Conservation (phyloP, 2,329 filamentous ascomycete species). For the Ophiocordyceps camponoti-leonardi region DNA sequence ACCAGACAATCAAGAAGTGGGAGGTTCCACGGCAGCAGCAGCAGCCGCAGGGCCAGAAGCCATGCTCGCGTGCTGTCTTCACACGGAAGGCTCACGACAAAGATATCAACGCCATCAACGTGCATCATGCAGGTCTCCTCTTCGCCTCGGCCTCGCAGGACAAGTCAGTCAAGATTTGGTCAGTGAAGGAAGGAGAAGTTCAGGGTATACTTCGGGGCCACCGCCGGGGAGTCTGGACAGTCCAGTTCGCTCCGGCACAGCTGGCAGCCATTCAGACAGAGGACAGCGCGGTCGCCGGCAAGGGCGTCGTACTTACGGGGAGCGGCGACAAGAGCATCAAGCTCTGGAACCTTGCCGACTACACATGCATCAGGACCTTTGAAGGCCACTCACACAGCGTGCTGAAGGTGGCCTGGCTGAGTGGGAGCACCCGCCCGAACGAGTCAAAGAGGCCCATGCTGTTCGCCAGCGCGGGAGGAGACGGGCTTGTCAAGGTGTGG, state of each 20-base stretch:
- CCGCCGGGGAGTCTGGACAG: constrained; percentile 88
- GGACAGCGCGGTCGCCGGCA: constrained; percentile 53
- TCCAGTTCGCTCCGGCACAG: constrained; percentile 69
- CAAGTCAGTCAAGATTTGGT: constrained; percentile 94
- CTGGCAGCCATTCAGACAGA: constrained; percentile 59
- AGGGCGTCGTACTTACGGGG: constrained; percentile 74
- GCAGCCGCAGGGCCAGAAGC: constrained; percentile 26
- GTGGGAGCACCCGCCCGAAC: constrained; percentile 29
- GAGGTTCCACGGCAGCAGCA: constrained; percentile 48
- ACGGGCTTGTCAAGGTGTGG: constrained; percentile 95
- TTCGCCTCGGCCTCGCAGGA: constrained; percentile 97
- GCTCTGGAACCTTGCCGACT: constrained; percentile 84
- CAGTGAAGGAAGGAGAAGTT: constrained; percentile 72
- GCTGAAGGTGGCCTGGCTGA: constrained; percentile 81
- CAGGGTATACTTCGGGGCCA: constrained; percentile 86
- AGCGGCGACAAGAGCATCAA: constrained; percentile 94
- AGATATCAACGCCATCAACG: constrained; percentile 89
- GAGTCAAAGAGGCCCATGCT: constrained; percentile 44
- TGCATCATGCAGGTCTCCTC: constrained; percentile 55
- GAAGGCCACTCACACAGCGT: constrained; percentile 95
- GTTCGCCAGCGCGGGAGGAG: constrained; percentile 76
- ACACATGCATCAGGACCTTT: constrained; percentile 81
- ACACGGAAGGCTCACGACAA: constrained; percentile 96
- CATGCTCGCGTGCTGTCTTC: constrained; percentile 51
- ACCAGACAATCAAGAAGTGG: constrained; percentile 91